Percentiles rank a stretch among this genome's conserved stretches.
Conservation (phyloP, 2,329 filamentous ascomycete species). For the Ceratocystiopsis brevicomis region DNA sequence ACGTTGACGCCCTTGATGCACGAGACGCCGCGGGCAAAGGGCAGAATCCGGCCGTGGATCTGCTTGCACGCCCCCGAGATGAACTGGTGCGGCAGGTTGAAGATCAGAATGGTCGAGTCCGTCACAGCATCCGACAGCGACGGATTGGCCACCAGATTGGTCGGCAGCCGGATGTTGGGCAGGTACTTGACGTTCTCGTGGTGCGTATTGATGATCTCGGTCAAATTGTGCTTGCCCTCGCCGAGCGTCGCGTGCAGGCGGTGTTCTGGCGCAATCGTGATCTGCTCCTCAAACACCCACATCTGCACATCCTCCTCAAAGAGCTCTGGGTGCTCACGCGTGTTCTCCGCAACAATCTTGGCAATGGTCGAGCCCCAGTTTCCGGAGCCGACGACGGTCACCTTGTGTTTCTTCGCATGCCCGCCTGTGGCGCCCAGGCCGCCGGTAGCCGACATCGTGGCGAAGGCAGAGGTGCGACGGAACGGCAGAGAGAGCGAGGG, state of each 20-base stretch:
- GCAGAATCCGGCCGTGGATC: slow-evolving; percentile 72
- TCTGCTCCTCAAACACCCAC: slow-evolving; percentile 96
- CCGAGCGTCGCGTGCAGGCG: slow-evolving; percentile 49
- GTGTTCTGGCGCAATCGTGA: slow-evolving; percentile 52
- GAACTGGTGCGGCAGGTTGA: slow-evolving; percentile 95
- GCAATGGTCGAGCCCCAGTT: slow-evolving; percentile 98
- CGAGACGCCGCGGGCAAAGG: slow-evolving; percentile 81
- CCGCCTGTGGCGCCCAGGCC: too few relatives aligned
- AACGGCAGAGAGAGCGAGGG: neutral
- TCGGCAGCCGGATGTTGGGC: slow-evolving; percentile 64
- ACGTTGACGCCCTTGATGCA: slow-evolving; percentile 98
- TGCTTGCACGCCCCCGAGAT: slow-evolving; percentile 73
- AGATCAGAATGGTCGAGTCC: slow-evolving; percentile 74
- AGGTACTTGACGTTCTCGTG: slow-evolving; percentile 99
- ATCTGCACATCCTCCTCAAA: slow-evolving; percentile 88
- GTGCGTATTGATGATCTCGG: slow-evolving; percentile 69
- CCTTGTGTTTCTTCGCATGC: slow-evolving; percentile 56
- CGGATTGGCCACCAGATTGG: slow-evolving; percentile 70
- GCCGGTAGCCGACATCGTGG: neutral
- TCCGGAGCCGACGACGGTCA: slow-evolving; percentile 84
- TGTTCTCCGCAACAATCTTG: slow-evolving; percentile 92
- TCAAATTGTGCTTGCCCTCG: slow-evolving; percentile 64
- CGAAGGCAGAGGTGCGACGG: neutral
- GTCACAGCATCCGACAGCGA: slow-evolving; percentile 63
- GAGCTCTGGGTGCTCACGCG: slow-evolving; percentile 52